phyloP scores from a whole-genome alignment of 2,329 filamentous ascomycete species.

The Erysiphe pulchra region DNA sequence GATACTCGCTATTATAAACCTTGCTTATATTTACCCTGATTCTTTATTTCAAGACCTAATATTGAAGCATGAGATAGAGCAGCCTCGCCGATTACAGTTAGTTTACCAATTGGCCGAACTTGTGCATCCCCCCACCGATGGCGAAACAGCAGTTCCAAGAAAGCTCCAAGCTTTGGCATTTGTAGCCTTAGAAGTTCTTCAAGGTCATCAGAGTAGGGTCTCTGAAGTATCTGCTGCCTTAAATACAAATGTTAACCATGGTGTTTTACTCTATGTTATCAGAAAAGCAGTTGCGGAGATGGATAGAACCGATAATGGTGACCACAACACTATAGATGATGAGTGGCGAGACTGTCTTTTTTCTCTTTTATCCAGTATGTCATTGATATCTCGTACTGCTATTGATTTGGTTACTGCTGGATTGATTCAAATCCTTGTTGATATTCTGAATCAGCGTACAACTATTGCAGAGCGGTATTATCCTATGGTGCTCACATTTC shows the following conservation, averaged over 20 bases:
- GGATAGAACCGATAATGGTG: conserved; percentile 31
- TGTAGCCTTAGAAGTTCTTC: conserved; percentile 56
- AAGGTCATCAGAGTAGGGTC: conserved; percentile 52
- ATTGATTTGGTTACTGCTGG: conserved; percentile 72
- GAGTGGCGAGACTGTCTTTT: conserved; percentile 83
- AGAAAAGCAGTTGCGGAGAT: conserved; percentile 75
- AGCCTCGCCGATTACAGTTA: conserved; percentile 68
- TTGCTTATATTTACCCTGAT: conserved; percentile 75
- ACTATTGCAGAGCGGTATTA: conserved; percentile 61
- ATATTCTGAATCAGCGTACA: conserved; percentile 66
- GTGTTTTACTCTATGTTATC: conserved; percentile 76
- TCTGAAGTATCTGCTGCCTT: conserved; percentile 73
- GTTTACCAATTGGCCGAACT: conserved; percentile 82
- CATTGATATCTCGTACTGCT: conserved; percentile 47
- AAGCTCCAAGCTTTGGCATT: conserved; percentile 65
- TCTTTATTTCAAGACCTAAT: conserved; percentile 64
- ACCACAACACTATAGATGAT: conserved; percentile 41
- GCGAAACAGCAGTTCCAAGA: conserved; percentile 39
- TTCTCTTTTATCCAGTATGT: conserved; percentile 60
- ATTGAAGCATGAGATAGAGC: conserved; percentile 66
- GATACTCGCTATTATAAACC: conserved; percentile 65
- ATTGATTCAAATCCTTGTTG: conserved; percentile 69
- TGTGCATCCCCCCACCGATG: conserved; percentile 56
- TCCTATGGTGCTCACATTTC: conserved; percentile 59
- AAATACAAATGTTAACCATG: conserved; percentile 88